These are phyloP conservation scores for Cryptococcus sp. DNA, from an alignment of 1,284 basidiomycete genomes.

Conservation along the genomic window DNA sequence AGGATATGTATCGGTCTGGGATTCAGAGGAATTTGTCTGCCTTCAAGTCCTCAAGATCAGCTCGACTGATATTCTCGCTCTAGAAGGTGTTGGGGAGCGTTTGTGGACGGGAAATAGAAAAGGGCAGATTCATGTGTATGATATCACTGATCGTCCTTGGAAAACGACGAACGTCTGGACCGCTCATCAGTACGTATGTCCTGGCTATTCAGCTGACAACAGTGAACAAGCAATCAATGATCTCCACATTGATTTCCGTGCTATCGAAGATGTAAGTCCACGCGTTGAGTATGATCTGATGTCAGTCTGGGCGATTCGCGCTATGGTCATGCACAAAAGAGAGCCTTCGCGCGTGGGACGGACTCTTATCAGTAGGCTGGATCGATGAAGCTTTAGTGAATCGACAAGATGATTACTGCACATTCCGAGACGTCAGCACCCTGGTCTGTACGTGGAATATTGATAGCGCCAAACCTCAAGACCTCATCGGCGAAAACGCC, in stretches of 20 bases:
- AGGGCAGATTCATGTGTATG: conserved; percentile 79
- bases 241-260: conserved; percentile 67
- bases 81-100: conserved; percentile 72
- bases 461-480: conserved; percentile 76
- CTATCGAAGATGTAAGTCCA: conserved; percentile 58
- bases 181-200: conserved; percentile 59
- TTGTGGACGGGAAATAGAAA: conserved; percentile 82
- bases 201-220: background rate
- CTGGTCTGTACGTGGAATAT: conserved; percentile 93
- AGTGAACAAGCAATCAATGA: conserved; percentile 61
- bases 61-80: conserved; percentile 67
- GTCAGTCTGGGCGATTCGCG: conserved; percentile 54
- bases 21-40: conserved; percentile 31
- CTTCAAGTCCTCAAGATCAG: conserved; percentile 60
- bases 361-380: conserved; percentile 77
- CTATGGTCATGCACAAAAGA: conserved; percentile 78
- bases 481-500: conserved; percentile 64
- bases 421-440: conserved; percentile 69
- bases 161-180: conserved; percentile 82
- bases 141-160: conserved; percentile 69
- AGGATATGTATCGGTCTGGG: conserved; percentile 79
- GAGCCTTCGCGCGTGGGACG: conserved; percentile 84
- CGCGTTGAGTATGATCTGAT: background rate
- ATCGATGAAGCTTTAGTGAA: conserved; percentile 73
- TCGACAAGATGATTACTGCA: conserved; percentile 71